These are phyloP conservation scores for Vicia sativa DNA, from an alignment of 306 rosid species.

Conservation along the genomic window DNA sequence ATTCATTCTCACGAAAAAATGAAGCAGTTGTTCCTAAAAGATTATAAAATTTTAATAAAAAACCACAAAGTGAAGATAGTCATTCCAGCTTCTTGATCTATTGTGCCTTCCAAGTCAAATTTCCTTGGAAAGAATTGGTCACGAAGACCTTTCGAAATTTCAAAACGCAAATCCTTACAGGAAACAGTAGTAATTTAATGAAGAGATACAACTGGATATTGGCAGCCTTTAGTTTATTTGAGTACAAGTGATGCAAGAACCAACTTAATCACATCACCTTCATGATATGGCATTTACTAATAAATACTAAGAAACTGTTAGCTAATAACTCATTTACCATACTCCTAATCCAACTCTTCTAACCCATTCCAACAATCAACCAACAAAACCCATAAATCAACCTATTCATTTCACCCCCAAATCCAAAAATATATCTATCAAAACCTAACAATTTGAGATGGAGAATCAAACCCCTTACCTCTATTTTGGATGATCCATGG, in stretches of 20 bases:
- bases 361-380: no score
- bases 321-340: slow-evolving; percentile 33
- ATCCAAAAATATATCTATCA: no score
- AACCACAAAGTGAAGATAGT: slow-evolving; percentile 1
- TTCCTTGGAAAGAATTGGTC: slow-evolving; percentile 2
- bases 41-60: neutral
- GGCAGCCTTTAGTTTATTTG: slow-evolving; percentile 3
- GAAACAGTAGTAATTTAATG: slow-evolving; percentile 18
- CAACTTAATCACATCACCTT: slow-evolving; percentile 2
- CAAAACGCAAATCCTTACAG: slow-evolving; percentile 10
- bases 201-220: slow-evolving; percentile 4
- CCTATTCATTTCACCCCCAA: no score
- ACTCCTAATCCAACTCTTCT: no score
- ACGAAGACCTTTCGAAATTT: slow-evolving; percentile 5
- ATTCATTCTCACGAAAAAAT: neutral
- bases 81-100: slow-evolving; percentile 15
- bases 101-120: slow-evolving; percentile 24
- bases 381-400: no score
- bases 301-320: slow-evolving; percentile 5
- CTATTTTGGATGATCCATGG: no score
- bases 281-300: slow-evolving; percentile 27
- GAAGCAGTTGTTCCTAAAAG: slow-evolving; percentile 1
- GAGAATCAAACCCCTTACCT: no score
- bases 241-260: slow-evolving; percentile 13
- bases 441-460: no score